A percentile compares a stretch with the other conserved stretches of the same genome.
Conservation (phyloP, 2,329 filamentous ascomycete genomes). For the Dendryphion nanum region DNA sequence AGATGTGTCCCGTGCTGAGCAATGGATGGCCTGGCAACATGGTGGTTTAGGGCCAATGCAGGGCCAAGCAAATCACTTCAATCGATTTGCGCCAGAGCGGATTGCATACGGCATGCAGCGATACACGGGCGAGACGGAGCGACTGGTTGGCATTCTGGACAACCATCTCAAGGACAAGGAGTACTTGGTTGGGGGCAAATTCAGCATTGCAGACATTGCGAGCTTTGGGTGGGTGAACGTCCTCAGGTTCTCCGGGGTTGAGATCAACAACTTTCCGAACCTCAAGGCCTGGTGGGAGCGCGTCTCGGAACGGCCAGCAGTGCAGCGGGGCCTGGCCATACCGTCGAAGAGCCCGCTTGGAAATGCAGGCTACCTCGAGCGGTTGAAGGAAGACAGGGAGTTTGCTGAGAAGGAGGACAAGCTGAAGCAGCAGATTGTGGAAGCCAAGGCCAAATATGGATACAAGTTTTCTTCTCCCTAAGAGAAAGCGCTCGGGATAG, state of each 20-base stretch:
- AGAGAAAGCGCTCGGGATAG: slow-evolving; percentile 3
- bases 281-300: slow-evolving; percentile 38
- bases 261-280: slow-evolving; percentile 35
- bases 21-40: slow-evolving; percentile 58
- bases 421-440: slow-evolving; percentile 35
- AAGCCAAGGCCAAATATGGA: slow-evolving; percentile 46
- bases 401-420: slow-evolving; percentile 47
- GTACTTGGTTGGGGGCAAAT: slow-evolving; percentile 39
- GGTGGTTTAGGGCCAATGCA: slow-evolving; percentile 22
- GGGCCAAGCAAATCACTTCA: slow-evolving; percentile 19
- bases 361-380: slow-evolving; percentile 44
- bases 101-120: slow-evolving; percentile 37
- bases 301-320: slow-evolving; percentile 33
- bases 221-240: slow-evolving; percentile 39
- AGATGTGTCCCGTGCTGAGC: slow-evolving; percentile 45
- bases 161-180: slow-evolving; percentile 27
- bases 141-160: slow-evolving; percentile 39
- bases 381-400: slow-evolving; percentile 48
- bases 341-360: slow-evolving; percentile 38
- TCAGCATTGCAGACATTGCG: slow-evolving; percentile 41
- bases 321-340: slow-evolving; percentile 30
- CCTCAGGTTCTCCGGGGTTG: slow-evolving; percentile 32
- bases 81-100: slow-evolving; percentile 21
- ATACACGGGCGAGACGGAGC: slow-evolving; percentile 40
- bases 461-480: slow-evolving; percentile 46